Evolutionary conservation across 2,329 filamentous ascomycete species (phyloP).

Genomic region (Phialophora expanda): DNA sequence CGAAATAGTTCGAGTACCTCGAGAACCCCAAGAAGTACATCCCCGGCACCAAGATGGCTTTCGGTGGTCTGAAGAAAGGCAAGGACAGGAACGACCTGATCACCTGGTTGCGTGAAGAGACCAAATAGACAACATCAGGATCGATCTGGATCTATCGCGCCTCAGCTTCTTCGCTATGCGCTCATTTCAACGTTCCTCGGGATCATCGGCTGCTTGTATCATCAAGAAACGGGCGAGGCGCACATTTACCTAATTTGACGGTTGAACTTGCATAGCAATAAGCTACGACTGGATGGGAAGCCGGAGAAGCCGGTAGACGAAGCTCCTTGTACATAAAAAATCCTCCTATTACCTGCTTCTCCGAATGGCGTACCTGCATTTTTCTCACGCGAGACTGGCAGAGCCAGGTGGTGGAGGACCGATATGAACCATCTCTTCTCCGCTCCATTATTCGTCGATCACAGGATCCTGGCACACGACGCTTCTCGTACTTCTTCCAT

Average conservation of each 20-base stretch:
- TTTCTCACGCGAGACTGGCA: slow-evolving; percentile 26
- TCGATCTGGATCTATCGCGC: background rate
- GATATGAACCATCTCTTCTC: slow-evolving; percentile 34
- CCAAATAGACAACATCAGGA: slow-evolving; percentile 38
- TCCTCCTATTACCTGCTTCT: slow-evolving; percentile 19
- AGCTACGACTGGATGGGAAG: slow-evolving; percentile 23
- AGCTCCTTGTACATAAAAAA: slow-evolving; percentile 36
- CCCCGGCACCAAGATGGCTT: slow-evolving; percentile 99
- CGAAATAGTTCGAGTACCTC: slow-evolving; percentile 80
- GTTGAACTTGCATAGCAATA: slow-evolving; percentile 30
- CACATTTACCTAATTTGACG: slow-evolving; percentile 31
- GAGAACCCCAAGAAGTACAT: slow-evolving; percentile 99
- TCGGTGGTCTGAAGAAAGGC: slow-evolving; percentile 99
- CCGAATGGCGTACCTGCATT: slow-evolving; percentile 29
- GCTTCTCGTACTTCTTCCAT: background rate
- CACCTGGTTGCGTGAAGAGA: slow-evolving; percentile 57
- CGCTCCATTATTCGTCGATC: background rate
- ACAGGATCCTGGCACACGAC: background rate
- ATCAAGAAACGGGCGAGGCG: slow-evolving; percentile 35
- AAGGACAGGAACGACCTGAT: slow-evolving; percentile 99
- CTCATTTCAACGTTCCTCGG: slow-evolving; percentile 22
- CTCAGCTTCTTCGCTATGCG: slow-evolving; percentile 14
- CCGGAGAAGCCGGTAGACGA: slow-evolving; percentile 37
- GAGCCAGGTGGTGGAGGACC: slow-evolving; percentile 28
- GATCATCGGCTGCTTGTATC: slow-evolving; percentile 37